Conservation (phyloP, 768 basidiomycete genomes). For the Amanita exitialis region DNA sequence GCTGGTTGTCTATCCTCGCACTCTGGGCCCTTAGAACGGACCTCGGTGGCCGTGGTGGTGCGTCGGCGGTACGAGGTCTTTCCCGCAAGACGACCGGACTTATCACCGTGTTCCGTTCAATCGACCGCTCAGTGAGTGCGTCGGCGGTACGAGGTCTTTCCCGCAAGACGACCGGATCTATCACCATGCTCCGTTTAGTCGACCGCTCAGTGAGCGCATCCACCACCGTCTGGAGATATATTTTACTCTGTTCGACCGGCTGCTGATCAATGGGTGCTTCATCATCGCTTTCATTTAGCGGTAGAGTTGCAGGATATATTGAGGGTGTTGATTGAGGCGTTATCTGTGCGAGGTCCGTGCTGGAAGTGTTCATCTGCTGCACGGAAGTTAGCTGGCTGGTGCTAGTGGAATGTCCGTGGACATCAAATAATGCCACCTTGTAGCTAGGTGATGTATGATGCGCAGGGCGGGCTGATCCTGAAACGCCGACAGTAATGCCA, state of each 20-base stretch:
- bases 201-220: background rate
- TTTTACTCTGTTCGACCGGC: background rate
- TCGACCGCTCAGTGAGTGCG: too few species aligned
- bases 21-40: conserved; percentile 11
- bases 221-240: background rate
- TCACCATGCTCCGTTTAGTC: background rate
- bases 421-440: background rate
- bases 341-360: conserved; percentile 15
- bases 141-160: conserved; percentile 5
- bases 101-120: too few species aligned
- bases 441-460: background rate
- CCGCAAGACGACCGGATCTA: background rate
- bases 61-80: conserved; percentile 7
- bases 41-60: conserved; percentile 17
- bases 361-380: background rate
- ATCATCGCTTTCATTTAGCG: conserved; percentile 23
- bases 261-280: background rate
- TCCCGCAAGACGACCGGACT: background rate
- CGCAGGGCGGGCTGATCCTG: background rate
- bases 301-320: conserved; percentile 36
- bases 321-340: conserved; percentile 38
- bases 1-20: conserved; percentile 16
- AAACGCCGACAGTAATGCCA: background rate
- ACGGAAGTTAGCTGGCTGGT: background rate
- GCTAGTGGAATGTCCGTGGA: background rate